These are phyloP conservation scores for Monascus ruber DNA, from an alignment of 2,329 filamentous ascomycete species.

Conservation along the genomic window DNA sequence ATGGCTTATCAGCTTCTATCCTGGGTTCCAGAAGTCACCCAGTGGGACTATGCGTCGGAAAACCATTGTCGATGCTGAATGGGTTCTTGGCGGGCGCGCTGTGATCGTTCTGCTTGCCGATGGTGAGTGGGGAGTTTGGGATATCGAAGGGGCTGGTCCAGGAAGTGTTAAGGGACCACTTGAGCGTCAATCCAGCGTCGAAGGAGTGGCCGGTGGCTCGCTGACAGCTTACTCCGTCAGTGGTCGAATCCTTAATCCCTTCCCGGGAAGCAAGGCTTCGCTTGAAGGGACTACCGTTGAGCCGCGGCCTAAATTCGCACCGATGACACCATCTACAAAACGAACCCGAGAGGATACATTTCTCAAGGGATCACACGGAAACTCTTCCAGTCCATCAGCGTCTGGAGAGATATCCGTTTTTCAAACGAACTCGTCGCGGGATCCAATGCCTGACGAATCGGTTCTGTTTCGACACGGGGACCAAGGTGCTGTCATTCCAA, in stretches of 20 bases:
- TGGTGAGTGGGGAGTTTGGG: slow-evolving; percentile 40
- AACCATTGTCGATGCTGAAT: slow-evolving; percentile 33
- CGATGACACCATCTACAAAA: slow-evolving; percentile 38
- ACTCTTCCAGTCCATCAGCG: slow-evolving; percentile 17
- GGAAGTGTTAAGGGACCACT: slow-evolving; percentile 28
- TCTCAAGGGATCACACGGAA: slow-evolving; percentile 24
- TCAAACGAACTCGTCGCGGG: slow-evolving; percentile 23
- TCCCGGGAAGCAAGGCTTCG: slow-evolving; percentile 12
- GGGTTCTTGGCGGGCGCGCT: slow-evolving; percentile 34
- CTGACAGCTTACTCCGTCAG: slow-evolving; percentile 32
- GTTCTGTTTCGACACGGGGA: slow-evolving; percentile 33
- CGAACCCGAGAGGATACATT: slow-evolving; percentile 35
- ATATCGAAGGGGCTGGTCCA: slow-evolving; percentile 35
- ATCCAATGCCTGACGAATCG: slow-evolving; percentile 31
- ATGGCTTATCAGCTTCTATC: slow-evolving; percentile 35
- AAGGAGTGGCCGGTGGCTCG: slow-evolving; percentile 29
- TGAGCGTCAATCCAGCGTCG: slow-evolving; percentile 25
- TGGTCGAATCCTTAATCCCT: slow-evolving; percentile 25
- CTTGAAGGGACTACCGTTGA: slow-evolving; percentile 14
- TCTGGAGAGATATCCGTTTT: slow-evolving; percentile 33
- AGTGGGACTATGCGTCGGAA: slow-evolving; percentile 26
- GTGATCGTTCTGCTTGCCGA: slow-evolving; percentile 35
- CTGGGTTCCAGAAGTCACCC: slow-evolving; percentile 26
- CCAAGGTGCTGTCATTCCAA: slow-evolving; percentile 32
- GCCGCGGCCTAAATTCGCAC: slow-evolving; percentile 29